Conservation (phyloP, 129 eudicot species). For the Arctium minus region DNA sequence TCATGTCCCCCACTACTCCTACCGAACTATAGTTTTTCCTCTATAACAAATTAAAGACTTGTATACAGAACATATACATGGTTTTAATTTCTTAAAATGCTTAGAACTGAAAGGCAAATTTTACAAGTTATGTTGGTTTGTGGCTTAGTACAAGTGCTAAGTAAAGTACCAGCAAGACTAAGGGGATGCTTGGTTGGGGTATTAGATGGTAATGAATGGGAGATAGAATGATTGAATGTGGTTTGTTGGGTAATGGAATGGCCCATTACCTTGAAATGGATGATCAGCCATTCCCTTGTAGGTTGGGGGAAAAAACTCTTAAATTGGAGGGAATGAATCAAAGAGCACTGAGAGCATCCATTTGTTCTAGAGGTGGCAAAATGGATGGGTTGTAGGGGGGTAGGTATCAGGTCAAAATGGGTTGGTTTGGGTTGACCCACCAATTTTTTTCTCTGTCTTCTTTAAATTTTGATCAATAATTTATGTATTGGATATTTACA, state of each 20-base stretch:
- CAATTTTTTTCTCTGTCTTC: no score
- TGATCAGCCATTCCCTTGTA: neutral
- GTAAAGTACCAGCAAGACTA: neutral
- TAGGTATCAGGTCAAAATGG: no score
- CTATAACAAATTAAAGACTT: neutral
- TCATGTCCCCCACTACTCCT: neutral
- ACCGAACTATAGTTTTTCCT: neutral
- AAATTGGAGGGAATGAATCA: neutral
- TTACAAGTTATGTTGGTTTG: conserved; percentile 17
- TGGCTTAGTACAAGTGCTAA: neutral
- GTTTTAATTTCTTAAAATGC: neutral
- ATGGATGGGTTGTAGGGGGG: neutral
- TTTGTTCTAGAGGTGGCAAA: neutral
- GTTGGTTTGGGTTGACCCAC: no score
- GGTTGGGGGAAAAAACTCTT: neutral
- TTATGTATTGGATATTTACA: neutral
- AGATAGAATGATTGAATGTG: neutral
- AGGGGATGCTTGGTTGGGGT: neutral
- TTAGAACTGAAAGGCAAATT: neutral
- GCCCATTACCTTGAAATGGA: neutral
- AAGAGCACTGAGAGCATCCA: neutral
- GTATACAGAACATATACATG: neutral
- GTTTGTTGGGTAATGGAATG: neutral
- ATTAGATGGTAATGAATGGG: neutral
- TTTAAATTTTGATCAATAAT: neutral